Evolutionary conservation across 768 basidiomycete genomes (phyloP).

Genomic region (Sporobolomyces pararoseus): DNA sequence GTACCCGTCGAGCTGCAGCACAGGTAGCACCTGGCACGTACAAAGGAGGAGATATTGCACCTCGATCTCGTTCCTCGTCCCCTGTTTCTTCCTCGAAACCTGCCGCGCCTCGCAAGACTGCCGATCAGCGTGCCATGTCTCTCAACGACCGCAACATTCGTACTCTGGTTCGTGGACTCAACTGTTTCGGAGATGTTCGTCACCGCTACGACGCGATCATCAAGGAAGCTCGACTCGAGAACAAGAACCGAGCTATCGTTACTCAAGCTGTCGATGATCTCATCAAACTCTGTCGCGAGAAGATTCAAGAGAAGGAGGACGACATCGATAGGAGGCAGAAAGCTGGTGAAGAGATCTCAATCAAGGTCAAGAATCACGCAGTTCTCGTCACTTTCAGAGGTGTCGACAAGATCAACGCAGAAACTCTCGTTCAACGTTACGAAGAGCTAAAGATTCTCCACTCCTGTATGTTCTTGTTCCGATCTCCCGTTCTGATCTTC

Average conservation of each 20-base stretch:
- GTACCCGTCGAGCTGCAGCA: constrained; percentile 78
- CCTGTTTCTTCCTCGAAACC: constrained; percentile 58
- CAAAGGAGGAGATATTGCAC: constrained; percentile 71
- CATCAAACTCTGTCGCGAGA: constrained; percentile 73
- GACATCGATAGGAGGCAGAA: constrained; percentile 69
- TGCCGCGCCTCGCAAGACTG: constrained; percentile 73
- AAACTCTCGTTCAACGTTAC: constrained; percentile 85
- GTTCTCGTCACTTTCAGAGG: constrained; percentile 85
- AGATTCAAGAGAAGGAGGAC: constrained; percentile 73
- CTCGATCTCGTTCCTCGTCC: constrained; percentile 56
- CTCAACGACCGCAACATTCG: constrained; percentile 96
- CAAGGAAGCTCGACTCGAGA: constrained; percentile 77
- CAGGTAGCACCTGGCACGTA: constrained; percentile 66
- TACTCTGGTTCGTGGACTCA: constrained; percentile 86
- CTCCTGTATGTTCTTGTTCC: constrained; percentile 52
- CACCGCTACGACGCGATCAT: constrained; percentile 91
- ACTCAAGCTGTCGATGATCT: constrained; percentile 88
- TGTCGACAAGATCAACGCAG: constrained; percentile 92
- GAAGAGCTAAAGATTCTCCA: constrained; percentile 84
- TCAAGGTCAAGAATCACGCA: constrained; percentile 94
- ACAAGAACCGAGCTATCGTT: constrained; percentile 91
- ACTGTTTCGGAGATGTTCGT: constrained; percentile 96
- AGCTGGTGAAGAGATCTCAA: constrained; percentile 81
- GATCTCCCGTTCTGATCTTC: neutral
- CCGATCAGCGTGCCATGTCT: constrained; percentile 90